Percentiles rank a stretch among this genome's conserved stretches.
Evolutionary conservation across 768 basidiomycete species (phyloP).

Genomic region (Suillus subluteus): DNA sequence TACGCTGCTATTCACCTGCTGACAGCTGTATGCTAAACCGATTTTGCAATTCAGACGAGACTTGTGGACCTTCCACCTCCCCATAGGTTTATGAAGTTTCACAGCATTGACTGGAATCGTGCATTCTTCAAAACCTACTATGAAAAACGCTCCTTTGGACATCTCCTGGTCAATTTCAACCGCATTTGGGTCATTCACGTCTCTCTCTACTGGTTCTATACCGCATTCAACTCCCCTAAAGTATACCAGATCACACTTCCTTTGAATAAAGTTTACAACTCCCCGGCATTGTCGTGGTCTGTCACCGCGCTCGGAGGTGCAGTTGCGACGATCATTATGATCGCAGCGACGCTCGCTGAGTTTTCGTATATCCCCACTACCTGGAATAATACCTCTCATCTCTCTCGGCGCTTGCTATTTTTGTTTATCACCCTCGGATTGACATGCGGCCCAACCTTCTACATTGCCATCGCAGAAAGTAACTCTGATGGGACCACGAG

Average conservation of each 20-base stretch:
- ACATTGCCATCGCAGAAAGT: constrained; percentile 84
- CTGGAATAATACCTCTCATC: constrained; percentile 98
- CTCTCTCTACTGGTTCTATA: constrained; percentile 95
- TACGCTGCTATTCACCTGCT: constrained; percentile 30
- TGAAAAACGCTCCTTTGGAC: constrained; percentile 95
- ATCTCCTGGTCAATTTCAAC: constrained; percentile 99
- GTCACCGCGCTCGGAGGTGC: constrained; percentile 94
- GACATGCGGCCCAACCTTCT: constrained; percentile 93
- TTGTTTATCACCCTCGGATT: constrained; percentile 87
- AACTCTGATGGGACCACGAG: constrained; percentile 59
- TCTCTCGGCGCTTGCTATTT: constrained; percentile 89
- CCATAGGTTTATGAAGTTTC: constrained; percentile 96
- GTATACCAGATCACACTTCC: constrained; percentile 62
- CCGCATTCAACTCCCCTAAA: constrained; percentile 88
- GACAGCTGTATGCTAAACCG: not conserved
- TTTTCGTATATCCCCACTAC: constrained; percentile 98
- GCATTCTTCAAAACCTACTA: constrained; percentile 99
- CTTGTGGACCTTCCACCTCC: constrained; percentile 90
- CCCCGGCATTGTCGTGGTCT: constrained; percentile 87
- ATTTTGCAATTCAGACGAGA: constrained; percentile 58
- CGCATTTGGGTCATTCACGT: constrained; percentile 99
- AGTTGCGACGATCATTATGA: constrained; percentile 96
- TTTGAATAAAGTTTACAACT: constrained; percentile 49
- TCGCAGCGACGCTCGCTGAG: constrained; percentile 89
- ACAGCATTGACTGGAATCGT: constrained; percentile 93